phyloP scores from a whole-genome alignment of 129 eudicot genomes.

The Helichrysum umbraculigerum region DNA sequence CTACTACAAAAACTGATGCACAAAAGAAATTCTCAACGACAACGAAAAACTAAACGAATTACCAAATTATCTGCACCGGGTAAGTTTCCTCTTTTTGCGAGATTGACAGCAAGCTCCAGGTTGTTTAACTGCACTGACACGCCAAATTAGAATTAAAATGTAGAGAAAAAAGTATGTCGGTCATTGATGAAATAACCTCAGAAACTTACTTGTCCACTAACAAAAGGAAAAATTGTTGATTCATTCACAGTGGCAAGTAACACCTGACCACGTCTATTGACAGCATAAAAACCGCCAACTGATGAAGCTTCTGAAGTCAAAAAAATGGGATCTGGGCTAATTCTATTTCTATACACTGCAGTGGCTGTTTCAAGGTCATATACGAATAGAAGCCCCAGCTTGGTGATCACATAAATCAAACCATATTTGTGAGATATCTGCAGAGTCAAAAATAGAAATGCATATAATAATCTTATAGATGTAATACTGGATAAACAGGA shows the following conservation, averaged over 20 bases:
- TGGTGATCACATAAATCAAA: constrained; percentile 83
- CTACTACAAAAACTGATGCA: constrained; percentile 10
- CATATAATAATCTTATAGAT: neutral
- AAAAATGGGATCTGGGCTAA: constrained; percentile 94
- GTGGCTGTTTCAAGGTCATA: constrained; percentile 94
- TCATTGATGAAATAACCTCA: neutral
- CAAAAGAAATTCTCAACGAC: neutral
- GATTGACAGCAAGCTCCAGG: constrained; percentile 97
- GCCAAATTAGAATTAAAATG: neutral
- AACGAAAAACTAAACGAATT: neutral
- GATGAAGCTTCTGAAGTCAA: constrained; percentile 90
- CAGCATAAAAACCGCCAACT: constrained; percentile 89
- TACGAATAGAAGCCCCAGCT: constrained; percentile 89
- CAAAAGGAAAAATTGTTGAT: constrained; percentile 84
- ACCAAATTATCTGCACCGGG: constrained; percentile 99
- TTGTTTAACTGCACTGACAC: constrained; percentile 69
- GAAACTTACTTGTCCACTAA: constrained; percentile 83
- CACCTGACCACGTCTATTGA: constrained; percentile 93
- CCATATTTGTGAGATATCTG: constrained; percentile 93
- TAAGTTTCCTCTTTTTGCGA: constrained; percentile 92
- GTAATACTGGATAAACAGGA: neutral
- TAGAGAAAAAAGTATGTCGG: neutral
- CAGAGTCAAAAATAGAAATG: constrained; percentile 22
- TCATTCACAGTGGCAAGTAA: constrained; percentile 94
- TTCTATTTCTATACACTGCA: constrained; percentile 87